Evolutionary conservation across 768 basidiomycete genomes (phyloP), one percentile per base, ranked within the genome.

Genomic region (Suillus bovinus): DNA sequence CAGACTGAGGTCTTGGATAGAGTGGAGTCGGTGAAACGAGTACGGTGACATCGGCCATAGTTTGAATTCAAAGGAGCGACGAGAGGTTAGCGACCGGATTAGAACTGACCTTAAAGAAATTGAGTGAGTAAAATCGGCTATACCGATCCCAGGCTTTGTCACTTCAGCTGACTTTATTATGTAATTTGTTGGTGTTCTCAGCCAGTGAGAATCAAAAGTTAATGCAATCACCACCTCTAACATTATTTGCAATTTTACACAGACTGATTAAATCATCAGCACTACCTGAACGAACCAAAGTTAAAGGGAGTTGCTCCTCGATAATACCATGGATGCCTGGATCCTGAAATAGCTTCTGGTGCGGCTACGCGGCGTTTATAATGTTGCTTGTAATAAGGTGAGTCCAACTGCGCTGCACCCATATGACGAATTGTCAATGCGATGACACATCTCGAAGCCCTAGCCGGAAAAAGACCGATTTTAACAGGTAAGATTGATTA

Each of bases 31-130:
- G 73, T 47, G 74, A 73, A 46, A 74, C 70, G 20, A 74, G 74
- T 7, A 74, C 74, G 0, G 74, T 74, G 38, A 76, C 38, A 59
- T 76, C 74, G 20, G 74, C 65, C 73, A 76, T 74, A 31, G 31
- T 20, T 46, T n/a, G 41, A 59, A 59, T 56, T 33, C 36, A 27
- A 55, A 54, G 10, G 46, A 47, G 50, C 46, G 44, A 53, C 59
- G 22, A 56, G 49, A 46, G 58, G 24, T 44, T 36, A 34, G 33
- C 33, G 33, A 34, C 33, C 33, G 33, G n/a, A n/a, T n/a, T n/a
- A n/a, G n/a, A n/a, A n/a, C n/a, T n/a, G n/a, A n/a, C n/a, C n/a
- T n/a, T n/a, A n/a, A n/a, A n/a, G n/a, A n/a, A n/a, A n/a, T n/a
- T n/a, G n/a, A n/a, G n/a, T n/a, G n/a, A n/a, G n/a, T n/a, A n/a